These are phyloP conservation scores for Aureobasidium pullulans DNA, from an alignment of 2,329 filamentous ascomycete genomes.

Conservation along the genomic window DNA sequence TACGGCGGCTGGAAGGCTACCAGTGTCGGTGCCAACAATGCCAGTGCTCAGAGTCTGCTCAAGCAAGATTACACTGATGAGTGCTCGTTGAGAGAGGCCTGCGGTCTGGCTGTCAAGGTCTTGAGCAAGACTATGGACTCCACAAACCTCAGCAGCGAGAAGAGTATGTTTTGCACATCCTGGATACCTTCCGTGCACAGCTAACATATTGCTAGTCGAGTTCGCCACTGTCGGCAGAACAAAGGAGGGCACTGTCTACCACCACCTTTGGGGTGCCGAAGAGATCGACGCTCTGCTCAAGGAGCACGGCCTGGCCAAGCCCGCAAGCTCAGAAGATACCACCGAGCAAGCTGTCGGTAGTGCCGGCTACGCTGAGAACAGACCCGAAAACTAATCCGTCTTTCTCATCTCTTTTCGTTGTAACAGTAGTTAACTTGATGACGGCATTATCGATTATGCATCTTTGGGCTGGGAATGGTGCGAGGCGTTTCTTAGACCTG, in stretches of 20 bases:
- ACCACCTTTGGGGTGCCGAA: slow-evolving; percentile 92
- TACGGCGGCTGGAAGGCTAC: slow-evolving; percentile 99
- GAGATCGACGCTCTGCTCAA: slow-evolving; percentile 91
- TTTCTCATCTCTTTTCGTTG: slow-evolving; percentile 1
- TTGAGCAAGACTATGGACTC: slow-evolving; percentile 99
- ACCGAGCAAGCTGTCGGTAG: slow-evolving; percentile 16
- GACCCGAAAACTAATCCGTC: slow-evolving; percentile 16
- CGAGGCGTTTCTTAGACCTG: slow-evolving; percentile 14
- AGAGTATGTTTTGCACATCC: slow-evolving; percentile 57
- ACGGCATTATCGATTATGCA: slow-evolving; percentile 12
- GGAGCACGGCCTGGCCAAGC: slow-evolving; percentile 68
- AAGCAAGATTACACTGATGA: slow-evolving; percentile 99
- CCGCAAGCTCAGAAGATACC: slow-evolving; percentile 6
- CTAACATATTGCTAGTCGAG: slow-evolving; percentile 57
- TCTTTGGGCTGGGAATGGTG: slow-evolving; percentile 1
- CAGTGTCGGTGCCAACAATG: slow-evolving; percentile 95
- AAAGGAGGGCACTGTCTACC: slow-evolving; percentile 92
- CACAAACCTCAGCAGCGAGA: slow-evolving; percentile 96
- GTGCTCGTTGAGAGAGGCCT: slow-evolving; percentile 91
- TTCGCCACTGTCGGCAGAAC: slow-evolving; percentile 97
- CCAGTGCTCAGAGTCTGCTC: slow-evolving; percentile 88
- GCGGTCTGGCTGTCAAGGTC: slow-evolving; percentile 95
- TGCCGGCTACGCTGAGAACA: slow-evolving; percentile 18
- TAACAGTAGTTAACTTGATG: slow-evolving; percentile 8
- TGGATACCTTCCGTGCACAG: neutral